Conservation (phyloP, 495 filamentous ascomycete species). For the Penicillium paxilli region DNA sequence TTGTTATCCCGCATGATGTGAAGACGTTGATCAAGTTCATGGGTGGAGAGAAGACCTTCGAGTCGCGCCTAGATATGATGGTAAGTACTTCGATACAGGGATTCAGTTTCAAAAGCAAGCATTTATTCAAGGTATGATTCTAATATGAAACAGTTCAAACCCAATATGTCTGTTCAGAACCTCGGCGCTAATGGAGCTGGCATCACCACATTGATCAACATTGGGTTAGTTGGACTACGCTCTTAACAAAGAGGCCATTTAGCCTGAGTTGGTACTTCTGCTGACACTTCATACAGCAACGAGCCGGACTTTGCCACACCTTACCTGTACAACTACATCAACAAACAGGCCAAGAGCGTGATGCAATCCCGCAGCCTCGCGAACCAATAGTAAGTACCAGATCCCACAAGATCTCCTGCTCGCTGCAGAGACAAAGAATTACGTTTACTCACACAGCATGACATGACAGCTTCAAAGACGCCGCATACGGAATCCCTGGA, state of each 20-base stretch:
- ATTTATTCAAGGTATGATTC: background rate
- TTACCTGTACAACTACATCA: slow-evolving; percentile 69
- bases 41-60: slow-evolving; percentile 57
- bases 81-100: slow-evolving; percentile 18
- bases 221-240: slow-evolving; percentile 31
- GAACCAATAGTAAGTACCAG: slow-evolving; percentile 50
- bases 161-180: slow-evolving; percentile 32
- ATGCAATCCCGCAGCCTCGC: slow-evolving; percentile 53
- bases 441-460: background rate
- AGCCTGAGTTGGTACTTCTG: background rate
- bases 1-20: slow-evolving; percentile 67
- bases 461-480: slow-evolving; percentile 33
- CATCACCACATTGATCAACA: slow-evolving; percentile 49
- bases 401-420: background rate
- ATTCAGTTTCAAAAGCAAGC: too few relatives aligned
- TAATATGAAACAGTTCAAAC: slow-evolving; percentile 26
- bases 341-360: slow-evolving; percentile 59
- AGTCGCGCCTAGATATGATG: slow-evolving; percentile 54
- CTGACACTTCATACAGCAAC: slow-evolving; percentile 38
- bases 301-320: slow-evolving; percentile 66
- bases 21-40: slow-evolving; percentile 57
- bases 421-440: background rate
- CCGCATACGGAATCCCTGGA: slow-evolving; percentile 58
- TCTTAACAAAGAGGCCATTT: background rate
- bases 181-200: slow-evolving; percentile 36